Conservation (phyloP, 805 yeast genomes). For the Maudiozyma bulderi region DNA sequence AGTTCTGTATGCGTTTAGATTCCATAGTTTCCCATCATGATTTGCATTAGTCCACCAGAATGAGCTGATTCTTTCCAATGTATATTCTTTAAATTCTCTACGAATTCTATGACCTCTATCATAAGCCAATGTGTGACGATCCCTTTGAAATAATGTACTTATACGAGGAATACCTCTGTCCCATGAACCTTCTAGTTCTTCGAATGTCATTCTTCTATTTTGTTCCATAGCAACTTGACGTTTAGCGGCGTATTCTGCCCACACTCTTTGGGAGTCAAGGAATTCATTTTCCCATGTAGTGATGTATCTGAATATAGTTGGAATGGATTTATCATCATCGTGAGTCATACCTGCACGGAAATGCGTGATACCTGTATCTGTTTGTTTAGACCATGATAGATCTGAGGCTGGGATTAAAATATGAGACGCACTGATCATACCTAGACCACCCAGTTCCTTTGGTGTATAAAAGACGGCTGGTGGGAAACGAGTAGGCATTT, state of each 20-base stretch:
- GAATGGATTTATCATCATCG: slow-evolving; percentile 71
- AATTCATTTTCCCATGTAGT: slow-evolving; percentile 97
- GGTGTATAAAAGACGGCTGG: slow-evolving; percentile 98
- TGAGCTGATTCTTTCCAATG: slow-evolving; percentile 66
- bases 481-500: slow-evolving; percentile 97
- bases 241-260: slow-evolving; percentile 94
- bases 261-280: slow-evolving; percentile 85
- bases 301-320: slow-evolving; percentile 86
- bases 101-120: slow-evolving; percentile 90
- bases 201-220: slow-evolving; percentile 78
- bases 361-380: slow-evolving; percentile 89
- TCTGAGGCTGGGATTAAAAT: slow-evolving; percentile 91
- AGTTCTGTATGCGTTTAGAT: slow-evolving; percentile 79
- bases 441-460: slow-evolving; percentile 92
- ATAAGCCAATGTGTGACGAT: slow-evolving; percentile 85
- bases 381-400: slow-evolving; percentile 81
- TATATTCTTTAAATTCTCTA: slow-evolving; percentile 64
- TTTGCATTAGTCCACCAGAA: slow-evolving; percentile 94
- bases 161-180: slow-evolving; percentile 95
- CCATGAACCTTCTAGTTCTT: slow-evolving; percentile 91
- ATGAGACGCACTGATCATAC: slow-evolving; percentile 96
- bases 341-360: slow-evolving; percentile 90
- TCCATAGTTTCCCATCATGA: slow-evolving; percentile 96
- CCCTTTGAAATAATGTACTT: slow-evolving; percentile 89
- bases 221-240: slow-evolving; percentile 79